Conservation (phyloP, 306 rosid species). For the Begonia masoniana region DNA sequence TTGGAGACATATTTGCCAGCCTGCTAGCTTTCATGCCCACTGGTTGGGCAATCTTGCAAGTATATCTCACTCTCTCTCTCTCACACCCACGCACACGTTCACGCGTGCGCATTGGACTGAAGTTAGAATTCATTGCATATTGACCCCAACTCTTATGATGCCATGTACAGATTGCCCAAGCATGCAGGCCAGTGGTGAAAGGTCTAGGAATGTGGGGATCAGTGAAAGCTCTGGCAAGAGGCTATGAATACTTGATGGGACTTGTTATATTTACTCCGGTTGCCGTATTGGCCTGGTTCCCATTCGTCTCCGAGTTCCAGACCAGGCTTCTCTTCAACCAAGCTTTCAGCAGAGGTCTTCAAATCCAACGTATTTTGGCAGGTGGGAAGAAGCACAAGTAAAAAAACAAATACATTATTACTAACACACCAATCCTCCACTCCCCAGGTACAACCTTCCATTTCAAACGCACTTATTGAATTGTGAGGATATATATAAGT, state of each 20-base stretch:
- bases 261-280: constrained; percentile 51
- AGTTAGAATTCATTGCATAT: background rate
- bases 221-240: constrained; percentile 76
- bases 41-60: constrained; percentile 85
- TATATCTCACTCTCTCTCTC: constrained; percentile 9
- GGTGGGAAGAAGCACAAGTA: constrained; percentile 86
- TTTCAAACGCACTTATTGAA: too few species aligned
- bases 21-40: constrained; percentile 88
- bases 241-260: constrained; percentile 91
- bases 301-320: constrained; percentile 91
- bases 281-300: constrained; percentile 87
- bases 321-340: constrained; percentile 84
- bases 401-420: background rate
- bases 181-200: constrained; percentile 58
- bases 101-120: background rate
- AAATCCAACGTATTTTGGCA: constrained; percentile 83
- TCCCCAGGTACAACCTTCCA: too few species aligned
- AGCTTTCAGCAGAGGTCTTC: constrained; percentile 98
- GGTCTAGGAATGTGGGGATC: constrained; percentile 89
- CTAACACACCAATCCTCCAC: too few species aligned
- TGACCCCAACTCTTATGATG: background rate
- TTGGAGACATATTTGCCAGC: constrained; percentile 73
- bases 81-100: background rate
- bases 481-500: too few species aligned
- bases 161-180: constrained; percentile 63